These are phyloP conservation scores for Sarocladium oryzae DNA, from an alignment of 2,329 filamentous ascomycete species.

Conservation along the genomic window DNA sequence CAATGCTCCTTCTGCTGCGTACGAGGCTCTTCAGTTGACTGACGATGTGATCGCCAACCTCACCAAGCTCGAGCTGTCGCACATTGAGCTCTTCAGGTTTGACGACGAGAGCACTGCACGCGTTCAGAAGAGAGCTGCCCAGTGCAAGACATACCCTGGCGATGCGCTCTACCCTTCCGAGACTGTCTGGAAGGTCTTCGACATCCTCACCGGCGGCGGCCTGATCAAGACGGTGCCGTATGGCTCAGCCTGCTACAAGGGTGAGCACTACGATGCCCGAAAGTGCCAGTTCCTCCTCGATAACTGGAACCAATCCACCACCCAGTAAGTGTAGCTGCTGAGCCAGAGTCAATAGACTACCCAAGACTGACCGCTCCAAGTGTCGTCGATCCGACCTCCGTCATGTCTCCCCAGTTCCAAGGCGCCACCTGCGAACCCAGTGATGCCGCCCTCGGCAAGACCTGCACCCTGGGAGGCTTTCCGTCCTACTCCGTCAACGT, in stretches of 20 bases:
- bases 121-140: constrained; percentile 5
- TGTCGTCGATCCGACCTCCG: constrained; percentile 30
- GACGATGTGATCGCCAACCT: constrained; percentile 26
- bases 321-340: constrained; percentile 12
- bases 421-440: constrained; percentile 29
- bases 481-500: constrained; percentile 35
- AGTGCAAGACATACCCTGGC: constrained; percentile 24
- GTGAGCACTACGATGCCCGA: constrained; percentile 19
- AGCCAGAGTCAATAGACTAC: too few relatives aligned
- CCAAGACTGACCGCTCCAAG: constrained; percentile 16
- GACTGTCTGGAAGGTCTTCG: constrained; percentile 25
- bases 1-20: constrained; percentile 15
- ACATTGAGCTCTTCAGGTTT: constrained; percentile 28
- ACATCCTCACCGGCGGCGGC: constrained; percentile 25
- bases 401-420: constrained; percentile 34
- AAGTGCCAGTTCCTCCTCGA: constrained; percentile 19
- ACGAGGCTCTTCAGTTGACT: constrained; percentile 26
- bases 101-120: constrained; percentile 12
- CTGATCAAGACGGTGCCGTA: constrained; percentile 26
- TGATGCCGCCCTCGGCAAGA: constrained; percentile 18
- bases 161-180: constrained; percentile 21
- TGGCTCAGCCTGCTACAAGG: constrained; percentile 26
- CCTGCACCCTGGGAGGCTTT: constrained; percentile 34
- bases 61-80: constrained; percentile 21
- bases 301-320: constrained; percentile 17